Evolutionary conservation across 2,329 filamentous ascomycete genomes (phyloP).

Genomic region (Microcera coccophila): DNA sequence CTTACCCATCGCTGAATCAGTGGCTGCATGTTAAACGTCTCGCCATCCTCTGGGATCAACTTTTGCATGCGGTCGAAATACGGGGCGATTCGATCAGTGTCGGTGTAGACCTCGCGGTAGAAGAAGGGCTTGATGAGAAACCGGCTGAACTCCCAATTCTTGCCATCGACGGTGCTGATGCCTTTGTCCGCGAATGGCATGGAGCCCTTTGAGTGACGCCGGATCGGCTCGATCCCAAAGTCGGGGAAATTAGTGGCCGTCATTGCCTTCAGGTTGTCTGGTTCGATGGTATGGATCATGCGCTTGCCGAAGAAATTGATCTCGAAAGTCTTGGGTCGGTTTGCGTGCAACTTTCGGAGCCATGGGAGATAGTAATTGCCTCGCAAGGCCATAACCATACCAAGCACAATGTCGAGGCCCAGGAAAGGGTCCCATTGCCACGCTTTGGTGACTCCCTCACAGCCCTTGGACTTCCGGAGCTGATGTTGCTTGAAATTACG

Average conservation of each 20-base stretch:
- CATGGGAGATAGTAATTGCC: conserved; percentile 17
- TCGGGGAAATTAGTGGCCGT: conserved; percentile 20
- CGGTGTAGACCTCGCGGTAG: conserved; percentile 18
- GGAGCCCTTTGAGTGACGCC: conserved; percentile 13
- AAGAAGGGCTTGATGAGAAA: conserved; percentile 20
- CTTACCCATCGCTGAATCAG: conserved; percentile 15
- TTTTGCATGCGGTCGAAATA: conserved; percentile 12
- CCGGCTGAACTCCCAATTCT: conserved; percentile 19
- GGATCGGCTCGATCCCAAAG: conserved; percentile 19
- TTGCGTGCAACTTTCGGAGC: conserved; percentile 15
- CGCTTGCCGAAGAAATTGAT: conserved; percentile 19
- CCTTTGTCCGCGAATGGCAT: conserved; percentile 18
- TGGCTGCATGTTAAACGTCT: conserved; percentile 14
- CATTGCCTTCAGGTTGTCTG: conserved; percentile 20
- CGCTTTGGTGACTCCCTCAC: conserved; percentile 6
- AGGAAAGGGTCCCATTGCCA: conserved; percentile 16
- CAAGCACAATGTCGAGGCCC: conserved; percentile 17
- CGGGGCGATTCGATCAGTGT: conserved; percentile 15
- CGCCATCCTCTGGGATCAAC: conserved; percentile 13
- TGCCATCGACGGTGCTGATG: conserved; percentile 12
- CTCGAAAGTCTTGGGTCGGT: conserved; percentile 18
- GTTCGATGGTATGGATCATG: conserved; percentile 18
- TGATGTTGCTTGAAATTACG: conserved; percentile 1
- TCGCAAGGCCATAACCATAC: conserved; percentile 15
- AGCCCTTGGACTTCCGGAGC: conserved; percentile 6